Base-by-base conservation (phyloP, 2,329 filamentous ascomycete species). In the Alternaria incomplexa region DNA sequence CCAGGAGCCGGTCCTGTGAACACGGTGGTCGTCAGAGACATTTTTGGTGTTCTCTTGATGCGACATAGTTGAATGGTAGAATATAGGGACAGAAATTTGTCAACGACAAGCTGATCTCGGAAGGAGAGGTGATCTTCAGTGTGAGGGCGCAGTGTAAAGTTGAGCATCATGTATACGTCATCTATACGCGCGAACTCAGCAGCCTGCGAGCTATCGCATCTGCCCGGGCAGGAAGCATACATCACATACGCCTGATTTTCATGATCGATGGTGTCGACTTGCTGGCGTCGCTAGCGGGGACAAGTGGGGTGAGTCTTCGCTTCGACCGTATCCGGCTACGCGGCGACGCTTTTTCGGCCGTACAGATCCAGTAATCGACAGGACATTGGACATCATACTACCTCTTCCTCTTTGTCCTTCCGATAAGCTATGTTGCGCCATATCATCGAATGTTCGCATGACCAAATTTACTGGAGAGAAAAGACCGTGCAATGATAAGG, bases 1-100 rank as follows among this genome's bases (percentile, higher is more conserved):
- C 90, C 89, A 92, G 26, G 63, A 60, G 13, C 67, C 65, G 1
- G 59, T 65, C 47, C 70, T 62, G 44, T 73, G 66, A 55, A 73
- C 50, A 6, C 51, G 66, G 47, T 73, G 67, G 30, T 73, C 66
- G 5, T 69, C 53, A 4, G 70, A 67, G 4, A 68, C 64, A 44
- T 68, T 50, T 7, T 71, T 56, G 32, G 32, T 43, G 10, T 56
- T 62, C 13, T 67, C 66, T 61, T 71, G 67, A 15, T 69, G 59
- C 28, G 43, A 50, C 56, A 59, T 65, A 30, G 13, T 53, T 45
- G 11, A 7, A 4, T 22, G 8, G 15, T 45, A 26, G 6, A 5
- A 47, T 50, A 36, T 13, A 23, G 4, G 17, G 7, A 30, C 15
- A 5, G 10, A 5, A 1, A 23, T 20, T 6, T 20, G 6, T 20